phyloP scores from a whole-genome alignment of 345 rosid genomes.

The Citrus hindsii region DNA sequence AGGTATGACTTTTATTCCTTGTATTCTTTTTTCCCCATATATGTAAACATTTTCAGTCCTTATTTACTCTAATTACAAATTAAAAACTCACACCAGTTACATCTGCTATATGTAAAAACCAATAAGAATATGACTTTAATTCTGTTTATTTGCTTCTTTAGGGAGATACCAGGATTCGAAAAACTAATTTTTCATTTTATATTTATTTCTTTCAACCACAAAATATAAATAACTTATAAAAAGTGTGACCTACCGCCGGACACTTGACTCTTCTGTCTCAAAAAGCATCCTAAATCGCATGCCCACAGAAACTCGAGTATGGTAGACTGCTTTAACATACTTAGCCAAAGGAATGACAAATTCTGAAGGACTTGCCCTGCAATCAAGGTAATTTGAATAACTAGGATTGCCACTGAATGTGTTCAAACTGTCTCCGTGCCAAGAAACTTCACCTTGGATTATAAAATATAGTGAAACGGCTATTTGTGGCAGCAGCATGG shows the following conservation, averaged over 20 bases:
- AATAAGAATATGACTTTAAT: background rate
- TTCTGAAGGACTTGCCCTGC: conserved; percentile 63
- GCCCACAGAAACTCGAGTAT: conserved; percentile 53
- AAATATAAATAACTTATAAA: background rate
- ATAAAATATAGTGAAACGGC: conserved; percentile 44
- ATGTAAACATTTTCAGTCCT: background rate
- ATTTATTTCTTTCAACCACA: background rate
- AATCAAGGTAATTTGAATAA: conserved; percentile 15
- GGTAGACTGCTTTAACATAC: conserved; percentile 48
- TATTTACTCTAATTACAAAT: background rate
- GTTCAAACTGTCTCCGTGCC: background rate
- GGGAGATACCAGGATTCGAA: background rate
- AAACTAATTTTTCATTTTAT: background rate
- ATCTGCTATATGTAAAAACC: background rate
- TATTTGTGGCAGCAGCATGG: conserved; percentile 48
- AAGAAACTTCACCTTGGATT: conserved; percentile 37
- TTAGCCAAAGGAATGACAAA: conserved; percentile 56
- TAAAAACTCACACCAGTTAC: background rate
- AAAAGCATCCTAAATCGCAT: conserved; percentile 67
- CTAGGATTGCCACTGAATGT: background rate
- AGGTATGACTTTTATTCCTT: background rate
- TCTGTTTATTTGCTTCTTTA: background rate
- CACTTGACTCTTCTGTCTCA: conserved; percentile 65
- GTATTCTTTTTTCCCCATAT: background rate
- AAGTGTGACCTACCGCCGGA: conserved; percentile 42